These are phyloP conservation scores for Cantharellus anzutake DNA, from an alignment of 768 basidiomycete species.

Conservation along the genomic window DNA sequence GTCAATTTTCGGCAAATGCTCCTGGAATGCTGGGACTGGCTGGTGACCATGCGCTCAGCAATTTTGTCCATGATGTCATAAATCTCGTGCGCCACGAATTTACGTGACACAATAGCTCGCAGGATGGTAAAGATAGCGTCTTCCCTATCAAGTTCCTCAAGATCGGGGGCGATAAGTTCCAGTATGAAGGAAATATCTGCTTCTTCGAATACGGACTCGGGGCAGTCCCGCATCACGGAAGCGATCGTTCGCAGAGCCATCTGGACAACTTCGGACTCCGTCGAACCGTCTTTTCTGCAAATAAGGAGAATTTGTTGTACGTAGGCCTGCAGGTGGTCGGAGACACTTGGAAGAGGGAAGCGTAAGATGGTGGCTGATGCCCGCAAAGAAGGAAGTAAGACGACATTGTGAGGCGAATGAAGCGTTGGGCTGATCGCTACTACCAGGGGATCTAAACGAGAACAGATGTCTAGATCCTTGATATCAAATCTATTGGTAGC, in stretches of 20 bases:
- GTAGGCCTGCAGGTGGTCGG: conserved; percentile 62
- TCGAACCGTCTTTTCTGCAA: conserved; percentile 62
- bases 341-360: conserved; percentile 61
- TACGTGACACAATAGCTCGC: conserved; percentile 75
- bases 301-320: conserved; percentile 69
- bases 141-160: conserved; percentile 80
- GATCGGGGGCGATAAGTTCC: conserved; percentile 68
- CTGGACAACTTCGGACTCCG: conserved; percentile 81
- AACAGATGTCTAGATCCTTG: conserved; percentile 46
- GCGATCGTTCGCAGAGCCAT: conserved; percentile 75
- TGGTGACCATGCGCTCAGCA: conserved; percentile 82
- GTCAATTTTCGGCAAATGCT: conserved; percentile 78
- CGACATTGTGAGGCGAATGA: conserved; percentile 64
- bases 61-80: conserved; percentile 94
- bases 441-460: conserved; percentile 78
- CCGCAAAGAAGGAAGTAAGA: conserved; percentile 40
- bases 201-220: conserved; percentile 65
- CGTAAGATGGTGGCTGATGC: conserved; percentile 63
- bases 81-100: conserved; percentile 87
- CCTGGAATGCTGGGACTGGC: conserved; percentile 77
- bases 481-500: conserved; percentile 82
- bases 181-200: conserved; percentile 76
- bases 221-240: conserved; percentile 75
- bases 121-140: conserved; percentile 73
- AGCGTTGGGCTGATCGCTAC: conserved; percentile 78